Conservation (phyloP, 495 filamentous ascomycete genomes). For the Saxophila tyrrhenica region DNA sequence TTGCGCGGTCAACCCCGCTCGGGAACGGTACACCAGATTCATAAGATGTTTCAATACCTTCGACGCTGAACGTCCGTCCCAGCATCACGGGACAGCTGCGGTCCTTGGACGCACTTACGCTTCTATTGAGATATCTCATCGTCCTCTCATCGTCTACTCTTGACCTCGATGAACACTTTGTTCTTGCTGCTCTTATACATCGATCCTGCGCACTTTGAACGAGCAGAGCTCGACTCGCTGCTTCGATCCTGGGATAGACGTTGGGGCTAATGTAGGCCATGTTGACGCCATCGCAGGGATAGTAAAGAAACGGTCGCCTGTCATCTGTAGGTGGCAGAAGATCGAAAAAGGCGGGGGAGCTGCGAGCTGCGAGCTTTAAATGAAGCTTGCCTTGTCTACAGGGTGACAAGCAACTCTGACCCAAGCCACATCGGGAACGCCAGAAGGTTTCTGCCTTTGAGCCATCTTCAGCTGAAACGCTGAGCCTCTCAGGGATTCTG, state of each 20-base stretch:
- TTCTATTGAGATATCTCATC: neutral
- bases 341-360: neutral
- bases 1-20: too few relatives aligned
- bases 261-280: neutral
- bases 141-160: neutral
- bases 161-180: neutral
- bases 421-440: neutral
- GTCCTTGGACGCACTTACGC: neutral
- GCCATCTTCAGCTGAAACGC: neutral
- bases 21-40: too few relatives aligned
- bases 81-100: neutral
- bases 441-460: neutral
- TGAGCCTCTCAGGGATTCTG: neutral
- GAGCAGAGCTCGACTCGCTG: neutral
- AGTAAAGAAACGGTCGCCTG: neutral
- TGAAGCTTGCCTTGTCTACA: neutral
- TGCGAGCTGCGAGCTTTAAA: neutral
- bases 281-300: neutral
- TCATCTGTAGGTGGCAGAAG: neutral
- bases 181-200: neutral
- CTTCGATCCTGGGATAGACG: neutral
- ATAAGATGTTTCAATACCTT: too few relatives aligned
- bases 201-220: neutral
- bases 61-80: neutral
- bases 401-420: neutral